Evolutionary conservation across 176 grass and related monocot species (phyloP).

Genomic region (Oryza nivara): DNA sequence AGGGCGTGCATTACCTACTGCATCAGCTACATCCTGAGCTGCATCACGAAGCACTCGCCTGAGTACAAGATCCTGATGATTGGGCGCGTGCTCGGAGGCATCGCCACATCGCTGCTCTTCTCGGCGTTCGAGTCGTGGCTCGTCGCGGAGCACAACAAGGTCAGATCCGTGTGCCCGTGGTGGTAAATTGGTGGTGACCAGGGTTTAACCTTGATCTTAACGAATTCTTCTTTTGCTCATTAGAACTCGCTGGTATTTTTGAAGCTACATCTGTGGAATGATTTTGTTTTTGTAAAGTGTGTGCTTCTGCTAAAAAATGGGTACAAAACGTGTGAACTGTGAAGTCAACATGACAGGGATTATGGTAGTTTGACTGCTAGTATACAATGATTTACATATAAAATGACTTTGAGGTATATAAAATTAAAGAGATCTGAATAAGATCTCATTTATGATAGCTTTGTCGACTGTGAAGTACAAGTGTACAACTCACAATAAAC

Average conservation of each 20-base stretch:
- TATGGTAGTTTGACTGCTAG: slow-evolving; percentile 31
- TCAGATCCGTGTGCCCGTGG: slow-evolving; percentile 11
- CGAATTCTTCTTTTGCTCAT: not conserved
- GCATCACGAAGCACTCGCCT: slow-evolving; percentile 89
- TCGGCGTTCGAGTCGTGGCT: slow-evolving; percentile 99
- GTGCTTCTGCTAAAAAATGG: not conserved
- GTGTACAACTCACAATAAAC: not conserved
- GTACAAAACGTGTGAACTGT: slow-evolving; percentile 13
- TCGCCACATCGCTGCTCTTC: slow-evolving; percentile 90
- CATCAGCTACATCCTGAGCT: slow-evolving; percentile 93
- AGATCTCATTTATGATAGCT: slow-evolving; percentile 4
- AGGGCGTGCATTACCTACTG: slow-evolving; percentile 93
- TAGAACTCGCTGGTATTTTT: not conserved
- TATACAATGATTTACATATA: not conserved
- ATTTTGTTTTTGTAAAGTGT: not conserved
- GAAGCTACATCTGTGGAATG: not conserved
- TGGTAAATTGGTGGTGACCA: not conserved
- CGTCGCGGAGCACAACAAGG: slow-evolving; percentile 96
- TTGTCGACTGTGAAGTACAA: not conserved
- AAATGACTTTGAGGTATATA: slow-evolving; percentile 33
- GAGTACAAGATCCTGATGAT: slow-evolving; percentile 89
- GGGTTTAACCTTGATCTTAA: slow-evolving; percentile 7
- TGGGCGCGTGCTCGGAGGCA: slow-evolving; percentile 78
- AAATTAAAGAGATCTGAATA: slow-evolving; percentile 3
- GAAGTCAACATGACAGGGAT: slow-evolving; percentile 10